These are phyloP conservation scores for Leishmania lainsoni DNA, from an alignment of 208 protist species.

Conservation along the genomic window DNA sequence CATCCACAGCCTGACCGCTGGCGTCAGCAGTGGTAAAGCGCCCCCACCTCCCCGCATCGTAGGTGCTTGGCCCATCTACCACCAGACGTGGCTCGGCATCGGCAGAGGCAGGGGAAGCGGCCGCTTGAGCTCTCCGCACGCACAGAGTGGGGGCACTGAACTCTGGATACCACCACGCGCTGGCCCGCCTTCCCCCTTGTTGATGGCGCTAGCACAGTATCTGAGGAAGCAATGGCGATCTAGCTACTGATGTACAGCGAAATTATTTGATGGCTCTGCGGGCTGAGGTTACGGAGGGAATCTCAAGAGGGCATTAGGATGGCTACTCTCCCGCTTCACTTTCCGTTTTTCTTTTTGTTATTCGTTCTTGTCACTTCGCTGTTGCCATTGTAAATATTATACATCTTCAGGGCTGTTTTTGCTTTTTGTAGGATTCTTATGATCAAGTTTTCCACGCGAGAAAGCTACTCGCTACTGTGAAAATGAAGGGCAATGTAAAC, in stretches of 20 bases:
- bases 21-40: neutral
- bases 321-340: neutral
- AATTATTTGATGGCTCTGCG: neutral
- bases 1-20: neutral
- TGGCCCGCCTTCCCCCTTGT: neutral
- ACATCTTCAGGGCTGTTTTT: neutral
- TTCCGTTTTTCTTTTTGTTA: neutral
- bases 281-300: neutral
- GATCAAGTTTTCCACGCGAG: neutral
- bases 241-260: neutral
- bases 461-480: slow-evolving; percentile 7
- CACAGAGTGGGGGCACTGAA: neutral
- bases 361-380: neutral
- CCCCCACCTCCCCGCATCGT: neutral
- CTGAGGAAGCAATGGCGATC: no score
- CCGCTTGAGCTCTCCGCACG: neutral
- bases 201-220: neutral
- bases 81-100: neutral
- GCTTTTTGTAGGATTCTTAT: neutral
- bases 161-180: neutral
- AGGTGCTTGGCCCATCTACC: neutral
- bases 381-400: neutral
- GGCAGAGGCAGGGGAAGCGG: neutral
- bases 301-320: no score
- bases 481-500: neutral